phyloP scores from a whole-genome alignment of 1,284 basidiomycete species.

The Ceratobasidium sp. region DNA sequence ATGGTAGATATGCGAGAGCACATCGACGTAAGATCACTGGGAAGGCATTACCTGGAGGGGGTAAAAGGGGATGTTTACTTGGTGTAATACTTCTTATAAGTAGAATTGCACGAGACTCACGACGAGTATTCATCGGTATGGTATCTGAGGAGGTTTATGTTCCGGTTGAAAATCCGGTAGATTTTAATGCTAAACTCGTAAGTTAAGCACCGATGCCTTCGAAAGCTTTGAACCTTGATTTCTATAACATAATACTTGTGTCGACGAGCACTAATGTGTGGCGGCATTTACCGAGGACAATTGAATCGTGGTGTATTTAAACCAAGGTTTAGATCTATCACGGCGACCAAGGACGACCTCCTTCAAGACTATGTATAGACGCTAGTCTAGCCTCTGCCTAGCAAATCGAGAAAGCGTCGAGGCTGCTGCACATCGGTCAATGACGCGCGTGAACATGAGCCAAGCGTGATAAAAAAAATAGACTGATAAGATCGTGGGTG shows the following conservation, averaged over 20 bases:
- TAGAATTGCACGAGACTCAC: background rate
- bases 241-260: background rate
- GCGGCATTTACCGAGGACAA: too few relatives aligned
- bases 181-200: background rate
- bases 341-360: background rate
- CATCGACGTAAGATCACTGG: background rate
- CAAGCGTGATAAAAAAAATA: background rate
- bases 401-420: background rate
- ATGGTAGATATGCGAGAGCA: background rate
- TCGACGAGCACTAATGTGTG: too few relatives aligned
- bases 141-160: background rate
- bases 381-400: background rate
- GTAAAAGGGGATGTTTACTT: background rate
- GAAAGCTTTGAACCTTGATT: too few relatives aligned
- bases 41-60: background rate
- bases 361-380: background rate
- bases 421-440: background rate
- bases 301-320: too few relatives aligned
- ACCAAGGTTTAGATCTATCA: background rate
- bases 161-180: background rate
- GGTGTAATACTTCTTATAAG: too few relatives aligned
- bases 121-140: background rate
- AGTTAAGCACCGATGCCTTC: background rate
- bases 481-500: conserved; percentile 4
- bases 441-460: conserved; percentile 4